A percentile compares a stretch with the other conserved stretches of the same genome.
These are phyloP conservation scores for Macaranga tanarius DNA, from an alignment of 441 rosid species.

Conservation along the genomic window DNA sequence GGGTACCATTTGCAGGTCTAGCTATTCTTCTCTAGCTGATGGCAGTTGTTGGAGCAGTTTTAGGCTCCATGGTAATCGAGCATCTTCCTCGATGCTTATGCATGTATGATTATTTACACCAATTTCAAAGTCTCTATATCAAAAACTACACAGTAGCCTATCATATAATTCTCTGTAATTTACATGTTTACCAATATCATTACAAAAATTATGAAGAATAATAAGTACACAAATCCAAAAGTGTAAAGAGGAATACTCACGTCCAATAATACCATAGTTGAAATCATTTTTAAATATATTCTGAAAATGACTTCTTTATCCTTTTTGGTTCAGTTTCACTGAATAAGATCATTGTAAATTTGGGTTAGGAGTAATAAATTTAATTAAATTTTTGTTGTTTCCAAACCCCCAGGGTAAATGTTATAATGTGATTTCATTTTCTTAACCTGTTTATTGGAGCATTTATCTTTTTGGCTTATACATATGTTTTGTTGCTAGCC, in stretches of 20 bases:
- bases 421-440: neutral
- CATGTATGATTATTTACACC: slow-evolving; percentile 67
- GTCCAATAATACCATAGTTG: slow-evolving; percentile 35
- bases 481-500: neutral
- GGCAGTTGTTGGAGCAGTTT: slow-evolving; percentile 85
- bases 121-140: slow-evolving; percentile 38
- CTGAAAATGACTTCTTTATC: neutral
- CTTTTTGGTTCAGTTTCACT: neutral
- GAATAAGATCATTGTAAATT: neutral
- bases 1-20: slow-evolving; percentile 95
- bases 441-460: neutral
- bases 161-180: slow-evolving; percentile 46
- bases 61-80: slow-evolving; percentile 70
- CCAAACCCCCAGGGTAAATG: neutral
- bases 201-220: neutral
- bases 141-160: slow-evolving; percentile 39
- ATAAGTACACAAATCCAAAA: neutral
- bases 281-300: slow-evolving; percentile 15
- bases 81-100: slow-evolving; percentile 82
- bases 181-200: neutral
- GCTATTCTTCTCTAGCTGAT: slow-evolving; percentile 91
- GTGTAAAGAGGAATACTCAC: slow-evolving; percentile 23
- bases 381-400: neutral
- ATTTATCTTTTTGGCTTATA: neutral
- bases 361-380: neutral